A percentile compares a stretch with the other conserved stretches of the same genome.
These are phyloP conservation scores for Lactuca sativa DNA, from an alignment of 129 eudicot genomes.

Conservation along the genomic window DNA sequence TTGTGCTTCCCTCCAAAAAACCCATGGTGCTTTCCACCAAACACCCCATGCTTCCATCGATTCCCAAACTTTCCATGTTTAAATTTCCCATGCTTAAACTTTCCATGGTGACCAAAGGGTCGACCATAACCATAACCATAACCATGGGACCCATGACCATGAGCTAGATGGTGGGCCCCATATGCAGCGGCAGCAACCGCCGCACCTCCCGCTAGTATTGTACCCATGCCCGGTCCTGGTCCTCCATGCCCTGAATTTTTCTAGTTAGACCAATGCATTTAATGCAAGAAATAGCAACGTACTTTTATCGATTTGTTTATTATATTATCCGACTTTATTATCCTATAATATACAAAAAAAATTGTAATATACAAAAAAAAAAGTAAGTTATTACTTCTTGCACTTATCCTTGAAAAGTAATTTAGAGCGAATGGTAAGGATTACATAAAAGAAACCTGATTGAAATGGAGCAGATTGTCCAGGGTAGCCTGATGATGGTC, in stretches of 20 bases:
- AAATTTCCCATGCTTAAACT: constrained; percentile 64
- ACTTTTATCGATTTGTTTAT: too few relatives aligned
- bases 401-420: too few relatives aligned
- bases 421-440: too few relatives aligned
- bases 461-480: constrained; percentile 50
- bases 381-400: too few relatives aligned
- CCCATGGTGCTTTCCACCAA: constrained; percentile 54
- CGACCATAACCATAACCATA: constrained; percentile 15
- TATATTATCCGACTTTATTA: too few relatives aligned
- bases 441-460: constrained; percentile 35
- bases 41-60: constrained; percentile 53
- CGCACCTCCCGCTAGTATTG: constrained; percentile 68
- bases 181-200: constrained; percentile 65
- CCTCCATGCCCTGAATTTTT: constrained; percentile 56
- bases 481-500: constrained; percentile 47
- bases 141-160: constrained; percentile 23
- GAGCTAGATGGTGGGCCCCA: constrained; percentile 62
- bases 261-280: not conserved
- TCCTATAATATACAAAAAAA: too few relatives aligned
- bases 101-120: constrained; percentile 65
- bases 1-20: constrained; percentile 51
- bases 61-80: constrained; percentile 71
- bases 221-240: constrained; percentile 56
- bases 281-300: too few relatives aligned
- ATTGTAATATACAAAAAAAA: too few relatives aligned